Base-by-base conservation (phyloP, 306 rosid genomes). In the Casuarina equisetifolia region DNA sequence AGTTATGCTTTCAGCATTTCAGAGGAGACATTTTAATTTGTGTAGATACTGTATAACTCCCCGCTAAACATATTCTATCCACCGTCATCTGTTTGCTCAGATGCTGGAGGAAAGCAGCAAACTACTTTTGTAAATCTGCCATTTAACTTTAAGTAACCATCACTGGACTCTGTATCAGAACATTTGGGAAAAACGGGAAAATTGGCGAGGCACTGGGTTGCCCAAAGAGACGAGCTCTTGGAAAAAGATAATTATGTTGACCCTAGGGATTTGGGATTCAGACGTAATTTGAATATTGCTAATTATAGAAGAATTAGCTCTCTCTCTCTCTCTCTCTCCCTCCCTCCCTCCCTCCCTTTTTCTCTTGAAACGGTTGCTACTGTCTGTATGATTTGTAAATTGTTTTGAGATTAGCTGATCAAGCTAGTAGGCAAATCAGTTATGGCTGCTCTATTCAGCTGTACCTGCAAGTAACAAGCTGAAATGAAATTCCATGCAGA, bases 401-500 rank as follows among this genome's bases (percentile, higher is more conserved):
- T 1, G 69, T 61, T 61, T 44, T 35, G 69, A 62, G 15, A 62
- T 11, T 62, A 62, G 9, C 35, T 35, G 38, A 35, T 63, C n/a
- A 38, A 38, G 69, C 63, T 25, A 20, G 40, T 63, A 63, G n/a
- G 12, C 36, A 15, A 35, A 39, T 35, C 69, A 16, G 71, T 10
- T 67, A 40, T 67, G 11, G 2, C 43, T 4, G 12, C 32, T 25
- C 39, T 40, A 64, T 64, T 9, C 8, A 64, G 32, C 32, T 25
- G 32, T 64, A 17, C 20, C 32, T 67, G 71, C 17, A 67, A 40
- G 51, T 67, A n/a, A 17, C 35, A 67, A 42, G 50, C 71, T 16
- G 71, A 67, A 42, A 10, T 13, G 32, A 61, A 64, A 53, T 74
- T 46, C 55, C 76, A 66, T 79, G 72, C 76, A 94, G 98, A 87